Evolutionary conservation across 2,329 filamentous ascomycete genomes (phyloP).

Genomic region (Ophiocordyceps camponoti-floridani): DNA sequence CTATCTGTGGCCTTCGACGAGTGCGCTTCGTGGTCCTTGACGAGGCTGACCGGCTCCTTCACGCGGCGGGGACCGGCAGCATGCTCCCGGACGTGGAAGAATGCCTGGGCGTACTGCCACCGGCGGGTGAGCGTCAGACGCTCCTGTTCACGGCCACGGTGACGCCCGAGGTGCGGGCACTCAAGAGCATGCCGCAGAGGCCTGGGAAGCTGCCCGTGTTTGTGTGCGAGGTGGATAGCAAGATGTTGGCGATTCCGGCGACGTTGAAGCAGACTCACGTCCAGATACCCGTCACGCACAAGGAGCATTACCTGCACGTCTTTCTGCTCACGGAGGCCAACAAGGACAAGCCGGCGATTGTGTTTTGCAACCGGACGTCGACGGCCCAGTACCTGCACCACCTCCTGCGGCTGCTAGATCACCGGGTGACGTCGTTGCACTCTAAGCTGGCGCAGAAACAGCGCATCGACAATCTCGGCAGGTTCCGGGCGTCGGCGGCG

Average conservation of each 20-base stretch:
- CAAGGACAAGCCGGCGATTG: constrained; percentile 58
- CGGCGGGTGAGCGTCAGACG: constrained; percentile 67
- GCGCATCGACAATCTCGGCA: constrained; percentile 69
- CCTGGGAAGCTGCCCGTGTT: constrained; percentile 61
- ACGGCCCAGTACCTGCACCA: constrained; percentile 85
- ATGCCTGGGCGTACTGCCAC: constrained; percentile 66
- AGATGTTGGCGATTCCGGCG: constrained; percentile 56
- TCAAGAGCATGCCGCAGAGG: constrained; percentile 59
- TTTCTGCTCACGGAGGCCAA: constrained; percentile 70
- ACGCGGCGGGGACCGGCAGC: constrained; percentile 53
- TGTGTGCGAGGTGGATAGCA: constrained; percentile 73
- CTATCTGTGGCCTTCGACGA: constrained; percentile 60
- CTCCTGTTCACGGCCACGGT: constrained; percentile 92
- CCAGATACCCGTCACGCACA: constrained; percentile 76
- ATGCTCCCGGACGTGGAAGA: constrained; percentile 93
- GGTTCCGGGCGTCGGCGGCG: constrained; percentile 79
- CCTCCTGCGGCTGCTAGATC: constrained; percentile 65
- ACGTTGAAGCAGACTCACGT: constrained; percentile 74
- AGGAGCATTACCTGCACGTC: constrained; percentile 85
- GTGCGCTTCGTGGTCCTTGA: constrained; percentile 82
- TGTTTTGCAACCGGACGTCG: constrained; percentile 85
- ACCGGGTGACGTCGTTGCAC: constrained; percentile 83
- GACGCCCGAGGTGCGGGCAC: constrained; percentile 73
- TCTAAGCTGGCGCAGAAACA: constrained; percentile 73
- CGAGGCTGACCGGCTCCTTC: constrained; percentile 80